Conservation (phyloP, 2,329 filamentous ascomycete species). For the Fusarium nurragi region DNA sequence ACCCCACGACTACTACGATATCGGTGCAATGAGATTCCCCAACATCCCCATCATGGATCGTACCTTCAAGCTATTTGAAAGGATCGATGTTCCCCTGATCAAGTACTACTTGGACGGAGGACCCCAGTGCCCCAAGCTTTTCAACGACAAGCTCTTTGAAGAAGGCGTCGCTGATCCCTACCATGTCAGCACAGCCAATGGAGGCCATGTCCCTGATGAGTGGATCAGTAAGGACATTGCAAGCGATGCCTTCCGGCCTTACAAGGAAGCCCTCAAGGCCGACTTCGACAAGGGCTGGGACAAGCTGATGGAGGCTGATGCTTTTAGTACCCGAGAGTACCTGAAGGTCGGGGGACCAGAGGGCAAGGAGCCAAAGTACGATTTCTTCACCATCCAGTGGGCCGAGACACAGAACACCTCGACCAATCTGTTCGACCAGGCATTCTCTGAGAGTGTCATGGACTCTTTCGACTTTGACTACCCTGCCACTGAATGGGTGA, state of each 20-base stretch:
- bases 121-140: not conserved
- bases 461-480: not conserved
- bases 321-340: not conserved
- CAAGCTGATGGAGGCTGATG: not conserved
- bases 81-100: not conserved
- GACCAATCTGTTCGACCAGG: not conserved
- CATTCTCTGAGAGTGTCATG: not conserved
- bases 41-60: not conserved
- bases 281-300: not conserved
- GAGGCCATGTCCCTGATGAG: not conserved
- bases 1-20: slow-evolving; percentile 25
- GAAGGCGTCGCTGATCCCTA: not conserved
- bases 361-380: not conserved
- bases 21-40: slow-evolving; percentile 28
- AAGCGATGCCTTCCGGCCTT: not conserved
- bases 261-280: not conserved
- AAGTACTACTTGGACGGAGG: not conserved
- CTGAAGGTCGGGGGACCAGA: not conserved
- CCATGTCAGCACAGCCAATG: not conserved
- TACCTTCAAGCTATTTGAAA: not conserved
- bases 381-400: not conserved
- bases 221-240: not conserved
- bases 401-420: not conserved
- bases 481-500: not conserved
- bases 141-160: not conserved